phyloP scores from a whole-genome alignment of 805 yeast genomes.

The Grigorovia yakushimaensis region DNA sequence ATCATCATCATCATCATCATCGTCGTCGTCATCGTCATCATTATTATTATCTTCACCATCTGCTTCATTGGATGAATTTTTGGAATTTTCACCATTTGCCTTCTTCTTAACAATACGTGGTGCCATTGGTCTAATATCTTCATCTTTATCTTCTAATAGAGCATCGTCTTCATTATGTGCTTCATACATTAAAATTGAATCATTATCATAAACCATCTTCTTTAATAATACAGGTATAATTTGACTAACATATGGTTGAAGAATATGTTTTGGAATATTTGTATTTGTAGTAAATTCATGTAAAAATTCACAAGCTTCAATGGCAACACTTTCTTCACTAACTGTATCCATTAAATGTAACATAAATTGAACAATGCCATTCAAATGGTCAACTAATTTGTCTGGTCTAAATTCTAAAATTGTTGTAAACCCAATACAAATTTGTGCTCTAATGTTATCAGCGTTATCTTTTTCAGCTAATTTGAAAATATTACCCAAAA shows the following conservation, averaged over 20 bases:
- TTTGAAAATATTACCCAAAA: constrained; percentile 51
- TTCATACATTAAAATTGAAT: constrained; percentile 61
- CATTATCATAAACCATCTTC: constrained; percentile 83
- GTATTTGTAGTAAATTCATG: constrained; percentile 58
- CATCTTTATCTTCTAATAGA: constrained; percentile 67
- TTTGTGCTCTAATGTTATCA: constrained; percentile 54
- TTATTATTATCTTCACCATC: constrained; percentile 56
- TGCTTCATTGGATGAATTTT: constrained; percentile 32
- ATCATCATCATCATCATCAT: constrained; percentile 61
- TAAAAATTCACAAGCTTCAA: constrained; percentile 90
- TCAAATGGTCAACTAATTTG: constrained; percentile 65
- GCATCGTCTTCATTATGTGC: constrained; percentile 57
- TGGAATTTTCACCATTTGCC: constrained; percentile 35
- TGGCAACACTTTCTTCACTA: constrained; percentile 61
- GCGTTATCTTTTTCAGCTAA: constrained; percentile 52
- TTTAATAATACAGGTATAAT: constrained; percentile 71
- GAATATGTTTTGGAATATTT: constrained; percentile 42
- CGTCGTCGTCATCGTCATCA: constrained; percentile 45
- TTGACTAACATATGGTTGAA: constrained; percentile 46
- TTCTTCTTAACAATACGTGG: constrained; percentile 51
- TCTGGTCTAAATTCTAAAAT: constrained; percentile 74
- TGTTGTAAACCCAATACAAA: constrained; percentile 66
- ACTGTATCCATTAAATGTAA: constrained; percentile 59
- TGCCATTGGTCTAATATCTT: constrained; percentile 77
- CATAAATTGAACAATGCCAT: constrained; percentile 79